Percentiles rank a stretch among this genome's conserved stretches.
Conservation (phyloP, 2,329 filamentous ascomycete species). For the Alternaria rosae region DNA sequence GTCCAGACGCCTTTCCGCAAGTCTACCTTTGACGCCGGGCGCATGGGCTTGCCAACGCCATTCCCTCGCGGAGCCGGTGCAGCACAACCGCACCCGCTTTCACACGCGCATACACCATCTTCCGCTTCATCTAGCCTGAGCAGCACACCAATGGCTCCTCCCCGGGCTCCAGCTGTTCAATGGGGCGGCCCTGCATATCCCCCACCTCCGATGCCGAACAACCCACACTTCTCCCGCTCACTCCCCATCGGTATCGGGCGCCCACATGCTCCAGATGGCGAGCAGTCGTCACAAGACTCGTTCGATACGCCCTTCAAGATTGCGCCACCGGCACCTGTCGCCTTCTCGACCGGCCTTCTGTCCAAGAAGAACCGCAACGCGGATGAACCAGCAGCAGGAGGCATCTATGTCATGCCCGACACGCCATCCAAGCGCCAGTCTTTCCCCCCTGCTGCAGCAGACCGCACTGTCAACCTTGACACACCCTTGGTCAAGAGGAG, state of each 20-base stretch:
- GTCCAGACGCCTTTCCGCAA: slow-evolving; percentile 65
- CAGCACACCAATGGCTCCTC: slow-evolving; percentile 59
- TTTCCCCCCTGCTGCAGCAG: slow-evolving; percentile 68
- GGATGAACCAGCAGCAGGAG: slow-evolving; percentile 65
- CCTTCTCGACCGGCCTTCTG: slow-evolving; percentile 85
- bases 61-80: slow-evolving; percentile 31
- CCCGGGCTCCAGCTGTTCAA: slow-evolving; percentile 38
- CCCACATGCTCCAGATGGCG: slow-evolving; percentile 57
- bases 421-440: slow-evolving; percentile 93
- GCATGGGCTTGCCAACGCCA: slow-evolving; percentile 33
- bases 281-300: slow-evolving; percentile 57
- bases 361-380: slow-evolving; percentile 88
- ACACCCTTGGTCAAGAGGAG: slow-evolving; percentile 52
- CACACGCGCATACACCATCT: slow-evolving; percentile 84
- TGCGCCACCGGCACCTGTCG: slow-evolving; percentile 74
- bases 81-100: slow-evolving; percentile 75
- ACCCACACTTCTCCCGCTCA: slow-evolving; percentile 71
- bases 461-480: slow-evolving; percentile 43
- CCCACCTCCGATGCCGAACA: slow-evolving; percentile 25
- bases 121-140: slow-evolving; percentile 80
- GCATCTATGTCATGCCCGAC: slow-evolving; percentile 79
- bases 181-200: slow-evolving; percentile 22
- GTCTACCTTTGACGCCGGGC: slow-evolving; percentile 39
- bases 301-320: slow-evolving; percentile 83
- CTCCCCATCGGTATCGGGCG: slow-evolving; percentile 71